A percentile compares a stretch with the other conserved stretches of the same genome.
Conservation (phyloP, 495 filamentous ascomycete species). For the Hypoxylon crocopeplum region DNA sequence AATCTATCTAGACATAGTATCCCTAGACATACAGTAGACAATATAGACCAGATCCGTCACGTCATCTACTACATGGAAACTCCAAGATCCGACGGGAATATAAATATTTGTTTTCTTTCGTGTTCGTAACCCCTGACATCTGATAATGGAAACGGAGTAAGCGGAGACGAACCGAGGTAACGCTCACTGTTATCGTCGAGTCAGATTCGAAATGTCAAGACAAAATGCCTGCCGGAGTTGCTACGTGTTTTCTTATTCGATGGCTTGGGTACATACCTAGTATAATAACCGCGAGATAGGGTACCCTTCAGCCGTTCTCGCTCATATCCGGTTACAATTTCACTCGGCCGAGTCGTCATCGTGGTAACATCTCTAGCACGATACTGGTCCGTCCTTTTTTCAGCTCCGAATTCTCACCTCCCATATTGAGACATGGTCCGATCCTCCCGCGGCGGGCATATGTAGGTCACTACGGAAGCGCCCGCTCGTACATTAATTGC, state of each 20-base stretch:
- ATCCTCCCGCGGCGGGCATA: conserved; percentile 33
- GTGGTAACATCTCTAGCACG: conserved; percentile 5
- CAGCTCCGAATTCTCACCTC: conserved; percentile 33
- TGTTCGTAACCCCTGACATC: too few relatives aligned
- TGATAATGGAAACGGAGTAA: conserved; percentile 1
- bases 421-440: conserved; percentile 32
- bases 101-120: not conserved
- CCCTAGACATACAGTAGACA: too few relatives aligned
- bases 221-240: too few relatives aligned
- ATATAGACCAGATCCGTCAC: conserved; percentile 20
- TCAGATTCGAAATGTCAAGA: too few relatives aligned
- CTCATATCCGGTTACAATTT: not conserved
- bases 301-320: conserved; percentile 1
- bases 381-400: conserved; percentile 21
- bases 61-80: conserved; percentile 21
- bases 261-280: too few relatives aligned
- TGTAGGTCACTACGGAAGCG: conserved; percentile 21
- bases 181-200: not conserved
- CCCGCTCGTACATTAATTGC: conserved; percentile 29
- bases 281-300: conserved; percentile 1
- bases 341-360: conserved; percentile 29
- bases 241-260: too few relatives aligned
- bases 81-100: conserved; percentile 1
- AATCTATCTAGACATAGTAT: too few relatives aligned
- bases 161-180: conserved; percentile 12